phyloP scores from a whole-genome alignment of 192 early-diverging fungal species.

The Cetraspora pellucida region DNA sequence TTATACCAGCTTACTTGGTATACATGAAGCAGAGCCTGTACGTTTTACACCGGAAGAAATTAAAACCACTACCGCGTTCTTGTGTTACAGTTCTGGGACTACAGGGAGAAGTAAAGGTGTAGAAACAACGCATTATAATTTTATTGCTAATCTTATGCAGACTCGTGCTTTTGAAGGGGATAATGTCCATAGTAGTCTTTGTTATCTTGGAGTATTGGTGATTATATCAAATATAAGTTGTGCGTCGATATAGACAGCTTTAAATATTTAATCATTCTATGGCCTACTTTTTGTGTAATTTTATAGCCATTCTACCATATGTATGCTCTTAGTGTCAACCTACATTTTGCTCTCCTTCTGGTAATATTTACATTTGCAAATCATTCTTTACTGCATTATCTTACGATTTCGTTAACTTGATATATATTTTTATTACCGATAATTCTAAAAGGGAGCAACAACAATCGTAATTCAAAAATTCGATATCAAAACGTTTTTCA shows the following conservation, averaged over 20 bases:
- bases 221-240: constrained; percentile 49
- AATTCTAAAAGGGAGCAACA: constrained; percentile 43
- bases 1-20: constrained; percentile 37
- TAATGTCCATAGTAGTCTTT: constrained; percentile 29
- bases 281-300: not conserved
- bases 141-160: constrained; percentile 76
- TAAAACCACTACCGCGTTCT: constrained; percentile 49
- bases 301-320: constrained; percentile 45
- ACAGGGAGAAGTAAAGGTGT: constrained; percentile 84
- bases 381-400: not conserved
- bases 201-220: constrained; percentile 50
- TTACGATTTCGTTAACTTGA: not conserved
- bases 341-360: not conserved
- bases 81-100: constrained; percentile 71
- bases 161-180: constrained; percentile 51
- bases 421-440: constrained; percentile 30
- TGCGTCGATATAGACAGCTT: constrained; percentile 46
- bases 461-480: constrained; percentile 70
- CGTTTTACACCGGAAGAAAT: constrained; percentile 36
- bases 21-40: constrained; percentile 33
- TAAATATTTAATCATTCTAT: not conserved
- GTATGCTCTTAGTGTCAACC: constrained; percentile 43
- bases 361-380: not conserved
- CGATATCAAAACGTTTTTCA: constrained; percentile 56
- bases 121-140: constrained; percentile 76